phyloP scores from a whole-genome alignment of 2,329 filamentous ascomycete genomes.

The Aspergillus pseudoglaucus region DNA sequence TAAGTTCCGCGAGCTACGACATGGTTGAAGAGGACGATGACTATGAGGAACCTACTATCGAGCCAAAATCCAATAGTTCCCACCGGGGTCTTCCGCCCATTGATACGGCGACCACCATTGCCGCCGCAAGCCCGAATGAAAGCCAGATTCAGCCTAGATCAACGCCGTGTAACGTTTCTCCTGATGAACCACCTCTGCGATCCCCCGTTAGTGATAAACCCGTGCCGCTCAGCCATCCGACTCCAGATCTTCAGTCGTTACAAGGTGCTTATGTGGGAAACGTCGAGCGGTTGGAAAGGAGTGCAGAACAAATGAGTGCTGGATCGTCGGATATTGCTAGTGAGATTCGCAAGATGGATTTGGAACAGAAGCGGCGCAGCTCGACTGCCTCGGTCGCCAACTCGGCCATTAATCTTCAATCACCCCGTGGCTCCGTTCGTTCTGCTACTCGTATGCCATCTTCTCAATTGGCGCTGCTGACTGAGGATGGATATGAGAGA shows the following conservation, averaged over 20 bases:
- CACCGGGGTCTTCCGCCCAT: constrained; percentile 25
- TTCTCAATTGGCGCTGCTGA: constrained; percentile 33
- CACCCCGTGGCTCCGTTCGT: constrained; percentile 36
- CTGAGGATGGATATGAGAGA: constrained; percentile 35
- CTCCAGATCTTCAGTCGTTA: constrained; percentile 43
- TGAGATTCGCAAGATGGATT: constrained; percentile 41
- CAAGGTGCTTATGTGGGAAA: constrained; percentile 47
- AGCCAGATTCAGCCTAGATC: constrained; percentile 11
- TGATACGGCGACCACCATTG: constrained; percentile 11
- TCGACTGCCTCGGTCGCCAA: constrained; percentile 25
- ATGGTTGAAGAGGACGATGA: constrained; percentile 44
- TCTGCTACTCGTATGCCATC: constrained; percentile 34
- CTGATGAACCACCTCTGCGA: constrained; percentile 25
- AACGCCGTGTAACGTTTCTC: not conserved
- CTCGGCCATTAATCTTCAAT: constrained; percentile 22
- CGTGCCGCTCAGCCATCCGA: constrained; percentile 42
- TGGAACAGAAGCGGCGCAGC: constrained; percentile 38
- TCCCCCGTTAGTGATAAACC: constrained; percentile 36
- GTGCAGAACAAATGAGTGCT: constrained; percentile 43
- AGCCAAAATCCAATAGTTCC: constrained; percentile 16
- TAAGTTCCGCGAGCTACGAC: constrained; percentile 37
- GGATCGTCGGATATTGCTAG: constrained; percentile 39
- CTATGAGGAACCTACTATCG: constrained; percentile 33
- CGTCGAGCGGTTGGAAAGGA: constrained; percentile 44
- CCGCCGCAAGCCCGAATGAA: constrained; percentile 1